Base-by-base conservation (phyloP, 495 filamentous ascomycete genomes). In the Neohortaea acidophila region DNA sequence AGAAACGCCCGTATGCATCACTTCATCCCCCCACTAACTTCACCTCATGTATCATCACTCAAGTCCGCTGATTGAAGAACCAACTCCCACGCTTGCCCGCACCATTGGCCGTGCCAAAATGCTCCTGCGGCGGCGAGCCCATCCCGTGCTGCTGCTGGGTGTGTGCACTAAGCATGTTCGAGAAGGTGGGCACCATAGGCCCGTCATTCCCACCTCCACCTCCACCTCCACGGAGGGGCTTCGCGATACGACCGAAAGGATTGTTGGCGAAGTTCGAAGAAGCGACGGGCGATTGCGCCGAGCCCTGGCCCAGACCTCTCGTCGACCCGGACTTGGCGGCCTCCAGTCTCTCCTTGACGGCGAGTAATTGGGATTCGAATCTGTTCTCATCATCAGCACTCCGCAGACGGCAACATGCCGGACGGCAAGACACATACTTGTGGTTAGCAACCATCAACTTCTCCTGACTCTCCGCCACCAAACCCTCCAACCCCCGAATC, bases 391-490 rank as follows among this genome's bases (percentile, higher is more conserved):
- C n/a, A n/a, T n/a, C n/a, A n/a, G n/a, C n/a, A n/a, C n/a, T n/a
- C n/a, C n/a, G n/a, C n/a, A n/a, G n/a, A n/a, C n/a, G n/a, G 10
- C 15, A 34, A 34, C 3, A 34, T 18, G 34, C 26, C 4, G 25
- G 27, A 5, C 6, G 18, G 33, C 12, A 13, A 25, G 20, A 21
- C 33, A 66, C 79, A 49, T 73, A 92, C 89, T 86, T 74, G 59
- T 94, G 86, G 56, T 94, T 97, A 11, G 89, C 84, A 31, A 84
- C 78, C 8, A 84, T 91, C 40, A 97, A 65, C 62, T 96, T 97
- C 62, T 96, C 89, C 63, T 96, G 89, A 51, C 81, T 89, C 55
- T 97, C 89, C 60, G 91, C 86, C 47, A 97, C 74, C 59, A 97
- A 65, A 51, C 64, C 73, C 65, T 97, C 89, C 26, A 97, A 63